Percentiles rank a stretch among this genome's conserved stretches.
Conservation (phyloP, 305 asterid genomes). For the Petunia hybrid region DNA sequence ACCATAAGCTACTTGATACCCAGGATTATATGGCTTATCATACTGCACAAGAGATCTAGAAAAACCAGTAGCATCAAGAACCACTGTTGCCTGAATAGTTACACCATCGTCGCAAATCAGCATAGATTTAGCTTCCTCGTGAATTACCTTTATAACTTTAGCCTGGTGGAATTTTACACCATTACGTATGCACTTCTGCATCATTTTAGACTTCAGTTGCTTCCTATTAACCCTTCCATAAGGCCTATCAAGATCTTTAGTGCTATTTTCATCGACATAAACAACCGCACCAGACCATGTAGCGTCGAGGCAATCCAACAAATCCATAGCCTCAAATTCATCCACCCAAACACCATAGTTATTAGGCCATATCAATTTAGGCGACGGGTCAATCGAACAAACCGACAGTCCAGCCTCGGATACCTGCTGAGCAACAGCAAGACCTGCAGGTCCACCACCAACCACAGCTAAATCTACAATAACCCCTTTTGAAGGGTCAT, state of each 20-base stretch:
- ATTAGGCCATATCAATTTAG: slow-evolving; percentile 89
- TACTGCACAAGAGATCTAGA: slow-evolving; percentile 82
- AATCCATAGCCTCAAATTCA: slow-evolving; percentile 96
- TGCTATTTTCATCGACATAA: slow-evolving; percentile 61
- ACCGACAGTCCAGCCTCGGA: slow-evolving; percentile 94
- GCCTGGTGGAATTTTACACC: slow-evolving; percentile 97
- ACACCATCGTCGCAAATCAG: slow-evolving; percentile 86
- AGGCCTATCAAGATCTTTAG: slow-evolving; percentile 82
- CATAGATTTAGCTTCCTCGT: slow-evolving; percentile 77
- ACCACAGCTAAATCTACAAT: slow-evolving; percentile 90
- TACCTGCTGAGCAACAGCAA: slow-evolving; percentile 96
- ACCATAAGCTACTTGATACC: slow-evolving; percentile 93
- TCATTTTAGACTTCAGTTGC: slow-evolving; percentile 89
- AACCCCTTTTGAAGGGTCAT: slow-evolving; percentile 68
- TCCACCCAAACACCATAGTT: slow-evolving; percentile 98
- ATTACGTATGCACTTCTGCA: slow-evolving; percentile 85
- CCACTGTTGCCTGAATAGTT: slow-evolving; percentile 78
- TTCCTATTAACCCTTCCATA: slow-evolving; percentile 90
- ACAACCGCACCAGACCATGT: slow-evolving; percentile 93
- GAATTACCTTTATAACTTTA: slow-evolving; percentile 82
- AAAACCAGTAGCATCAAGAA: slow-evolving; percentile 95
- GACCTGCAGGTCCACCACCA: slow-evolving; percentile 98
- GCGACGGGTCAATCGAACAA: slow-evolving; percentile 92
- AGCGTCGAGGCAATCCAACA: slow-evolving; percentile 86
- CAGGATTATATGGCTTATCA: slow-evolving; percentile 90